phyloP scores from a whole-genome alignment of 139 green algal species.

The Choricystis sp. region DNA sequence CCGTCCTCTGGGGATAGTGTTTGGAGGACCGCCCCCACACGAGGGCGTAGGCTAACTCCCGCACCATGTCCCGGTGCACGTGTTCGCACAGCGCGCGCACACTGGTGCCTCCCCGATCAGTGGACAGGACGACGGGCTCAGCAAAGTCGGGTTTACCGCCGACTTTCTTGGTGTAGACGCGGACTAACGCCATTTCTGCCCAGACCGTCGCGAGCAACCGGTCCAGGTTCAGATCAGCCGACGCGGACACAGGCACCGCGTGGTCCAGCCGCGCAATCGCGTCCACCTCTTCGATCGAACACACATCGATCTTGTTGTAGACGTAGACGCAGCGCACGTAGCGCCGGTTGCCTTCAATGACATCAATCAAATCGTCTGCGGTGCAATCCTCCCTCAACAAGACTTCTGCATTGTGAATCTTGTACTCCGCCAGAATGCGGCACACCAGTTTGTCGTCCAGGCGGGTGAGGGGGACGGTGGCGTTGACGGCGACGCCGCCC shows the following conservation, averaged over 20 bases:
- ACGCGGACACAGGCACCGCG: constrained; percentile 79
- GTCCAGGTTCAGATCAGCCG: constrained; percentile 78
- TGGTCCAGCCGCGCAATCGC: constrained; percentile 58
- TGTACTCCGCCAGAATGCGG: constrained; percentile 84
- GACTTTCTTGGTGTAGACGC: constrained; percentile 94
- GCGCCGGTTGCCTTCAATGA: constrained; percentile 87
- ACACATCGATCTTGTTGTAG: constrained; percentile 92
- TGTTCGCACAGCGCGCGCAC: constrained; percentile 72
- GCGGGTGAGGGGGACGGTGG: constrained; percentile 60
- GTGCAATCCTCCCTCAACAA: constrained; percentile 80
- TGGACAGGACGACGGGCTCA: constrained; percentile 76
- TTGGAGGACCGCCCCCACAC: constrained; percentile 89
- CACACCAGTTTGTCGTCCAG: constrained; percentile 84
- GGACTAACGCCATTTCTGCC: constrained; percentile 86
- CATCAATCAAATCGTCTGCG: constrained; percentile 92
- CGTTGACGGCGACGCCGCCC: constrained; percentile 81
- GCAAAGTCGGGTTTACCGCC: constrained; percentile 88
- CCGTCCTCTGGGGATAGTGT: constrained; percentile 74
- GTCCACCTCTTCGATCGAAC: constrained; percentile 88
- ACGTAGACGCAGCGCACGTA: constrained; percentile 97
- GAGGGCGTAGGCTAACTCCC: constrained; percentile 85
- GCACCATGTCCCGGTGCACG: constrained; percentile 58
- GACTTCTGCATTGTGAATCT: constrained; percentile 81
- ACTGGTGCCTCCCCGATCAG: constrained; percentile 72
- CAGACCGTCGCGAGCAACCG: constrained; percentile 82